These are phyloP conservation scores for Aspergillus texensis DNA, from an alignment of 2,329 filamentous ascomycete species.

Conservation along the genomic window DNA sequence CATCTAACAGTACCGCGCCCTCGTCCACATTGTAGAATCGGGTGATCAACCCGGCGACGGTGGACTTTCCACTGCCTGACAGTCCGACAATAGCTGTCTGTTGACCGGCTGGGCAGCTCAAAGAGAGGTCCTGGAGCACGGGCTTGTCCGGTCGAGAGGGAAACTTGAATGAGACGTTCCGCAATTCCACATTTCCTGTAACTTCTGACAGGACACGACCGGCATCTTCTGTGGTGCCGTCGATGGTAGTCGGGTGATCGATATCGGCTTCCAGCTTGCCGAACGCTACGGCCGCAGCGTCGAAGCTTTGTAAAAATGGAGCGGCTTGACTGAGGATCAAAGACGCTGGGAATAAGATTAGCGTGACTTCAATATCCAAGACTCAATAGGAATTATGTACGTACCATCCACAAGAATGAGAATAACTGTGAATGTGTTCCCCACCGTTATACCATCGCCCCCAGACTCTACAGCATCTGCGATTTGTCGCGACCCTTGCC, in stretches of 20 bases:
- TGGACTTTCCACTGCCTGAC: conserved; percentile 74
- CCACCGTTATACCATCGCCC: conserved; percentile 31
- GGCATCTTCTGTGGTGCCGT: conserved; percentile 31
- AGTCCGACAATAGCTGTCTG: conserved; percentile 69
- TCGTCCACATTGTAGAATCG: conserved; percentile 64
- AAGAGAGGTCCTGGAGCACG: conserved; percentile 38
- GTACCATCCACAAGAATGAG: conserved; percentile 38
- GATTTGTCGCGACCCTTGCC: conserved; percentile 64
- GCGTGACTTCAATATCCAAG: background rate
- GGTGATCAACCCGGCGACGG: conserved; percentile 71
- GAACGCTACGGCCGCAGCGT: conserved; percentile 56
- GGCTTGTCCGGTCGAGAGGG: conserved; percentile 43
- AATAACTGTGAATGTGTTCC: conserved; percentile 42
- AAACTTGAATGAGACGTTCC: conserved; percentile 36
- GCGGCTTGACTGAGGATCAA: conserved; percentile 43
- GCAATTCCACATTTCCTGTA: conserved; percentile 37
- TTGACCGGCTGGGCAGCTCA: conserved; percentile 42
- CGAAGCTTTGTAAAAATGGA: conserved; percentile 50
- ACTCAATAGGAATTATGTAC: too few species aligned
- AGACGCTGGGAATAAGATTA: conserved; percentile 24
- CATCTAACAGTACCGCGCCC: conserved; percentile 43
- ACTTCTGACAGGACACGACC: conserved; percentile 27
- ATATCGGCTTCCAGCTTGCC: conserved; percentile 62
- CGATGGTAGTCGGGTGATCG: conserved; percentile 52
- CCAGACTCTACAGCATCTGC: conserved; percentile 35